Base-by-base conservation (phyloP, 1,284 basidiomycete genomes). In the Ustilago lituana region DNA sequence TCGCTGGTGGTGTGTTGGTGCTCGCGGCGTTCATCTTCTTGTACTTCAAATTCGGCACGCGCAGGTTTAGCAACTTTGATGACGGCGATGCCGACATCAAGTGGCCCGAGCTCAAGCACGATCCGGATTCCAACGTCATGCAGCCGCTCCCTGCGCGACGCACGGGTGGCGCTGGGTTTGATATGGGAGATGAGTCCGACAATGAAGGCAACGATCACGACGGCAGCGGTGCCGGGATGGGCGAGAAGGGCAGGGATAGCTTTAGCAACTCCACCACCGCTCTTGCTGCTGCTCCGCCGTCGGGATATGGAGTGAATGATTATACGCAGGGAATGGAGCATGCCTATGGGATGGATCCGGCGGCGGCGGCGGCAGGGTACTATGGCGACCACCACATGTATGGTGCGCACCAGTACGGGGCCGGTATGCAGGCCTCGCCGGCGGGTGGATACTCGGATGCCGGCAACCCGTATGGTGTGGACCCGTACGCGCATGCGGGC, bases 21-120 rank as follows among this genome's bases (percentile, higher is more conserved):
- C 48, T 81, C 4, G 73, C 64, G 9, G 54, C 70, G 5, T 47
- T 75, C 27, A 56, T 73, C 45, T 76, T 81, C 65, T 54, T 80
- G 33, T 62, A 73, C 49, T 72, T 76, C 53, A 80, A 76, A 54
- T 74, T 82, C 27, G 73, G 69, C 24, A 63, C 69, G 24, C 73
- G 72, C 22, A 55, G 74, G 14, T 67, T 68, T 37, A 53, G 49
- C 46, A 68, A 71, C 40, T 70, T 62, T 40, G 62, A 79, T 17
- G 73, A 74, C 35, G 65, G 69, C 10, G 61, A 77, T 55, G 70
- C 69, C 14, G 79, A 80, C 36, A 81, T 81, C 64, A 74, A 74
- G 50, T 82, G 79, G 79, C 80, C 80, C 22, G 80, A 82, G 44
- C 66, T 82, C 26, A 76, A 75, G 40, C 54, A 67, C 10, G 80